Conservation (phyloP, 139 green algal genomes). For the Diplosphaera chodatii region DNA sequence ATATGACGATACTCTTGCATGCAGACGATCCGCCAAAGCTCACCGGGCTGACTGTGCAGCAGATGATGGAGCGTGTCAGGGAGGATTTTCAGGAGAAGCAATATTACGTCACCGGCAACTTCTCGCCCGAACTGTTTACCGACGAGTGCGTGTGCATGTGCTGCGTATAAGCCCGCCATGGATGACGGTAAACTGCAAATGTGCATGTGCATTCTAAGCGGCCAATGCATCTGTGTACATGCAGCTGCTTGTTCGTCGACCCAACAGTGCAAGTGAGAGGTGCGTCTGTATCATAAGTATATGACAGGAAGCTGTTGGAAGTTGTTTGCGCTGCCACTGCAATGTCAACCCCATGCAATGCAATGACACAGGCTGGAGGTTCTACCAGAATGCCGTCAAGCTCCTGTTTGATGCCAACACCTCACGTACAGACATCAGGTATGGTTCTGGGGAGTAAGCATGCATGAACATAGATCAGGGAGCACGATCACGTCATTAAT, state of each 20-base stretch:
- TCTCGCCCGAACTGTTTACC: not conserved
- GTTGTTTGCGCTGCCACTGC: no score
- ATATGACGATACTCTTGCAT: no score
- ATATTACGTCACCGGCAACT: conserved; percentile 41
- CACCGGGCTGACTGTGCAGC: not conserved
- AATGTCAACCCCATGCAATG: no score
- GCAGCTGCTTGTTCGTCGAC: not conserved
- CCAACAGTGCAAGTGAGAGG: not conserved
- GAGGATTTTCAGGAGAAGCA: conserved; percentile 18
- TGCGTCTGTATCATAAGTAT: no score
- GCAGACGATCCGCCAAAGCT: not conserved
- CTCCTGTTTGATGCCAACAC: conserved; percentile 39
- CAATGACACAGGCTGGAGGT: conserved; percentile 25
- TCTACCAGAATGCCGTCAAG: conserved; percentile 40
- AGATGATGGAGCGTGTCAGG: not conserved
- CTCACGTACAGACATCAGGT: conserved; percentile 42
- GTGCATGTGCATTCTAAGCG: no score
- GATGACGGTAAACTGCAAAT: no score
- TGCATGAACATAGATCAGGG: no score
- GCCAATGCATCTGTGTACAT: no score
- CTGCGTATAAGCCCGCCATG: no score
- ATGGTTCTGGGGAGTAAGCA: conserved; percentile 4
- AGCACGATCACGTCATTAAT: no score
- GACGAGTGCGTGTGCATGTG: no score
- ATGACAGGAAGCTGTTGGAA: no score